Conservation (phyloP, 2,329 filamentous ascomycete species). For the Colletotrichum sp. region DNA sequence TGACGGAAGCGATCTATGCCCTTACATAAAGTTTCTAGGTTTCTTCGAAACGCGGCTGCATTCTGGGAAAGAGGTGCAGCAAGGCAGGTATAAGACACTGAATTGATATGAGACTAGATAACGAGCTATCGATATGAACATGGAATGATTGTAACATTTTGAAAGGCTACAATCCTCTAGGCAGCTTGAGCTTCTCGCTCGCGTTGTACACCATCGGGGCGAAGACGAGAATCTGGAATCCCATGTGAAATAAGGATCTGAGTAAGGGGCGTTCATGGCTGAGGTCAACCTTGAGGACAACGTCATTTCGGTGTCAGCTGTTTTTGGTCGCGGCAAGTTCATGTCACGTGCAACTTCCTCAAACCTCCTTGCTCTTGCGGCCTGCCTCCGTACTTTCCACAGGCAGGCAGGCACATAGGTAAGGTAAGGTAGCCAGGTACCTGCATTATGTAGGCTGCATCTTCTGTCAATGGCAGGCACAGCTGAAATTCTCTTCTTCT, state of each 20-base stretch:
- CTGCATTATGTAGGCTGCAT: accelerated
- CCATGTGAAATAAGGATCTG: not conserved
- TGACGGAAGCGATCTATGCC: not conserved
- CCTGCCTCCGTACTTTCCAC: not conserved
- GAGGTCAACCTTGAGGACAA: not conserved
- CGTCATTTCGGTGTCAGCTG: not conserved
- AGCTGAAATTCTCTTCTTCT: too few species aligned
- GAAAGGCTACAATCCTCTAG: not conserved
- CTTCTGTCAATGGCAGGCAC: not conserved
- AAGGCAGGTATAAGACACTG: not conserved
- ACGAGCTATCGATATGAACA: not conserved
- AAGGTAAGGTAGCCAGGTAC: not conserved
- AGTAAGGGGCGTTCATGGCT: not conserved
- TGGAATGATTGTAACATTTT: not conserved
- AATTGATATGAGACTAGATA: not conserved
- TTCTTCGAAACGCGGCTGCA: not conserved
- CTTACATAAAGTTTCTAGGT: too few species aligned
- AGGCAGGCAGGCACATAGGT: not conserved
- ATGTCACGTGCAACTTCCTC: not conserved
- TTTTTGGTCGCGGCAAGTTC: not conserved
- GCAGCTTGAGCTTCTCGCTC: too few species aligned
- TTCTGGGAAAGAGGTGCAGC: not conserved
- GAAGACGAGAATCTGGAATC: not conserved
- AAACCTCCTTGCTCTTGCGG: not conserved
- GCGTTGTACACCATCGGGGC: not conserved